Conservation (phyloP, 2,329 filamentous ascomycete species). For the Fusarium sacchari region DNA sequence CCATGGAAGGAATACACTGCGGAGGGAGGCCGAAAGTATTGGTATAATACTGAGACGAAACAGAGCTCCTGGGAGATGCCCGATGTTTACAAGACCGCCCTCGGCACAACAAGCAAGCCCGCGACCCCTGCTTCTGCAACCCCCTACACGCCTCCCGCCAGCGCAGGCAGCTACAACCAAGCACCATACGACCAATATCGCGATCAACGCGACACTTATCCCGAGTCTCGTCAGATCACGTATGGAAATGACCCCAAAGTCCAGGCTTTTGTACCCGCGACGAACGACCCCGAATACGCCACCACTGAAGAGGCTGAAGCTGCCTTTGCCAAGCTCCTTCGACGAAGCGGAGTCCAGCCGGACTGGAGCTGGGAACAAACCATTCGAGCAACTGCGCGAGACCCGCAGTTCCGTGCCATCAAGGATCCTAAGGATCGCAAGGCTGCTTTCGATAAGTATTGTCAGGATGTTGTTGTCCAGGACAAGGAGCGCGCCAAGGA, state of each 20-base stretch:
- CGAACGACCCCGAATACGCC: constrained; percentile 80
- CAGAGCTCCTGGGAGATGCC: constrained; percentile 97
- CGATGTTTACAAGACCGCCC: constrained; percentile 78
- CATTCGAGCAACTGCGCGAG: constrained; percentile 85
- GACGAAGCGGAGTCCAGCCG: constrained; percentile 83
- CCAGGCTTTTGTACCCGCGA: constrained; percentile 70
- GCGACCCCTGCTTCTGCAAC: constrained; percentile 54
- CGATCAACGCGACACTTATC: constrained; percentile 52
- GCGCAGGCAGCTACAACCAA: constrained; percentile 44
- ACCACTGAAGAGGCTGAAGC: constrained; percentile 89
- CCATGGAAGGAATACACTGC: constrained; percentile 94
- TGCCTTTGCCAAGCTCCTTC: constrained; percentile 90
- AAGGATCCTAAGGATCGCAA: constrained; percentile 93
- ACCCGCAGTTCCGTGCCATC: constrained; percentile 91
- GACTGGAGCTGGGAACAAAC: constrained; percentile 95
- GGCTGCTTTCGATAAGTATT: constrained; percentile 93
- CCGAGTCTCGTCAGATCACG: constrained; percentile 67
- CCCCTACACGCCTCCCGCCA: constrained; percentile 55
- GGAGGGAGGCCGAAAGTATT: constrained; percentile 90
- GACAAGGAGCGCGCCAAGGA: constrained; percentile 96
- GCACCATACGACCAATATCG: constrained; percentile 52
- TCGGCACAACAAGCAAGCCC: constrained; percentile 66
- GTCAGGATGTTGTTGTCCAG: constrained; percentile 86
- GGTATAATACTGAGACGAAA: constrained; percentile 92
- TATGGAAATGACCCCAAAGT: constrained; percentile 65